Evolutionary conservation across 169 alveolate genomes (phyloP).

Genomic region (Cystoisospora suis): DNA sequence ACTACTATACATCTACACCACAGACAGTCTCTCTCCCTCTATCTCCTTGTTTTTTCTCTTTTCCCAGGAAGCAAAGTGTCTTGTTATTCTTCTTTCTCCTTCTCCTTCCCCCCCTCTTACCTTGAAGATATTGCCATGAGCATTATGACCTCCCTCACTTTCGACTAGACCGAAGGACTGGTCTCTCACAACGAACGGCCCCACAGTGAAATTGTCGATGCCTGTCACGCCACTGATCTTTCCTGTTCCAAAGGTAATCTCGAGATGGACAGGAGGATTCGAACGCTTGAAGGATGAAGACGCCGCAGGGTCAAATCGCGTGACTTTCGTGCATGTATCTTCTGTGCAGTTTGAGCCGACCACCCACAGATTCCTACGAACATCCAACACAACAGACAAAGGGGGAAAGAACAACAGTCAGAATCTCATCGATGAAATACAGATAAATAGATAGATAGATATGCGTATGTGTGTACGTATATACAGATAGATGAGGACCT

Average conservation of each 20-base stretch:
- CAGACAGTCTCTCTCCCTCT: too few species aligned
- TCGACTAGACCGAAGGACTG: slow-evolving; percentile 86
- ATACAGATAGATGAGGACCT: not conserved
- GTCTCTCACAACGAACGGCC: slow-evolving; percentile 74
- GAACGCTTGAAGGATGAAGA: slow-evolving; percentile 67
- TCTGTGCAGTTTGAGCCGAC: slow-evolving; percentile 72
- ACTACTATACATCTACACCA: too few species aligned
- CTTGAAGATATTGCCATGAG: slow-evolving; percentile 70
- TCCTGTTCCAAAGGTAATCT: slow-evolving; percentile 88
- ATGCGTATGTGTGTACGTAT: not conserved
- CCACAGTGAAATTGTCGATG: slow-evolving; percentile 78
- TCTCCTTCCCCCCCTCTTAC: too few species aligned
- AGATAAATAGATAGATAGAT: not conserved
- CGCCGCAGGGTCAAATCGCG: slow-evolving; percentile 64
- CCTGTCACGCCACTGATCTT: slow-evolving; percentile 84
- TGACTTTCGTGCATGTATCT: slow-evolving; percentile 68
- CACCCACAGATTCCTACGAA: slow-evolving; percentile 74
- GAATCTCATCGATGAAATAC: not conserved
- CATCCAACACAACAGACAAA: not conserved
- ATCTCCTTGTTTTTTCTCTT: too few species aligned
- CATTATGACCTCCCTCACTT: slow-evolving; percentile 71
- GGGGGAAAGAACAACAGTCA: not conserved
- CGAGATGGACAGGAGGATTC: slow-evolving; percentile 71
- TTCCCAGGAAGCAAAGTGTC: too few species aligned
- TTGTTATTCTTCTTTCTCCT: too few species aligned